These are phyloP conservation scores for Cairneyella variabilis DNA, from an alignment of 495 filamentous ascomycete genomes.

Conservation along the genomic window DNA sequence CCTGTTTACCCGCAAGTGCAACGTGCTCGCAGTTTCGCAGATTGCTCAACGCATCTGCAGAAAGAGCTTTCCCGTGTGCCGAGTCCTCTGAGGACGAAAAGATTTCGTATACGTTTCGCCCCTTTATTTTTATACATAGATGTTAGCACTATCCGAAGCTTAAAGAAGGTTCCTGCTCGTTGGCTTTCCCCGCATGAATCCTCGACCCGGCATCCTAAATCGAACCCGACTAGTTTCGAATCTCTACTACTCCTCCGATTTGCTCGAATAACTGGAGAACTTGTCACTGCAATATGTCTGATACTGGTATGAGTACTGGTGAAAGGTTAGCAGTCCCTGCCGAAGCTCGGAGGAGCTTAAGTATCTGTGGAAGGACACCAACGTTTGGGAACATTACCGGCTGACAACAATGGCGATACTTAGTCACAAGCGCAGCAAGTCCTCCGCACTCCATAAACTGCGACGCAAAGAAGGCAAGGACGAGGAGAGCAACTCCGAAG, in stretches of 20 bases:
- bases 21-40: no score
- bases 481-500: conserved; percentile 35
- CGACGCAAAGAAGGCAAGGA: conserved; percentile 42
- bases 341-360: not conserved
- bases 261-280: not conserved
- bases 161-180: not conserved
- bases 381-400: not conserved
- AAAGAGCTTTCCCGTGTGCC: no score
- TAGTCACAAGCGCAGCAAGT: conserved; percentile 50
- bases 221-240: not conserved
- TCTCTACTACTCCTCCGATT: not conserved
- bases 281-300: conserved; percentile 12
- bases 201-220: not conserved
- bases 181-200: conserved; percentile 1
- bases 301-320: conserved; percentile 7
- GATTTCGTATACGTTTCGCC: not conserved
- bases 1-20: no score
- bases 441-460: conserved; percentile 43
- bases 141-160: not conserved
- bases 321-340: conserved; percentile 10
- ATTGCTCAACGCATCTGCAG: no score
- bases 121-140: not conserved
- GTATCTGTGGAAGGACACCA: not conserved
- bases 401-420: not conserved
- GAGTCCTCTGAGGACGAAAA: not conserved